These are phyloP conservation scores for Penicillium sp. DNA, from an alignment of 2,329 filamentous ascomycete genomes.

Conservation along the genomic window DNA sequence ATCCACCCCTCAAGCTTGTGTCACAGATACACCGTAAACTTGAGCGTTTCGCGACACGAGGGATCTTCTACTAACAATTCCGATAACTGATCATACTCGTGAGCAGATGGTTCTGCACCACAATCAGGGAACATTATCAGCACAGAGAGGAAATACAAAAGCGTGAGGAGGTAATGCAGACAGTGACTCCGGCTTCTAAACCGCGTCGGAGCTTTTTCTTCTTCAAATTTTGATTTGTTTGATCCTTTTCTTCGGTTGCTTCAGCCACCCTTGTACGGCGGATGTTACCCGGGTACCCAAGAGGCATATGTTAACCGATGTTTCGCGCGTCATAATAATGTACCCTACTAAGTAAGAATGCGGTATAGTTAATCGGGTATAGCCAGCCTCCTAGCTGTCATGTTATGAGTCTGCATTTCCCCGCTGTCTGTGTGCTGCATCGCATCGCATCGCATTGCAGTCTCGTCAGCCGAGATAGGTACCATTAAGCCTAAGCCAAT, in stretches of 20 bases:
- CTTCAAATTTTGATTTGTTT: neutral
- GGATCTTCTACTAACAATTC: too few species aligned
- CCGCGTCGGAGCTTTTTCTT: neutral
- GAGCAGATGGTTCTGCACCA: neutral
- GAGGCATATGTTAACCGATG: neutral
- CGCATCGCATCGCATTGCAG: neutral
- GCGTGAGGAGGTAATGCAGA: neutral
- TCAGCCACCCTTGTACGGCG: neutral
- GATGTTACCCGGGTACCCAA: neutral
- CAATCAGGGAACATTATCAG: neutral
- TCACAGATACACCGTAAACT: neutral
- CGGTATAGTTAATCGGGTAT: neutral
- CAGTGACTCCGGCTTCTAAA: neutral
- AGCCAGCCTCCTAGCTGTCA: neutral
- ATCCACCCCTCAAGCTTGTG: neutral
- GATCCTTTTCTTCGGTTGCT: neutral
- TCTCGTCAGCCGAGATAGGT: neutral
- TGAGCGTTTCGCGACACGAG: neutral
- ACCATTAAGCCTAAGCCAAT: neutral
- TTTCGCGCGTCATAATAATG: neutral
- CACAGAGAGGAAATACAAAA: neutral
- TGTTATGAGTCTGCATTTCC: neutral
- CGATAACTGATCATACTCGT: too few species aligned
- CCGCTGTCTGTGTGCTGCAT: neutral
- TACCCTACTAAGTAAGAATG: neutral